These are phyloP conservation scores for Aspergillus oerlinghausenensis DNA, from an alignment of 2,329 filamentous ascomycete species.

Conservation along the genomic window DNA sequence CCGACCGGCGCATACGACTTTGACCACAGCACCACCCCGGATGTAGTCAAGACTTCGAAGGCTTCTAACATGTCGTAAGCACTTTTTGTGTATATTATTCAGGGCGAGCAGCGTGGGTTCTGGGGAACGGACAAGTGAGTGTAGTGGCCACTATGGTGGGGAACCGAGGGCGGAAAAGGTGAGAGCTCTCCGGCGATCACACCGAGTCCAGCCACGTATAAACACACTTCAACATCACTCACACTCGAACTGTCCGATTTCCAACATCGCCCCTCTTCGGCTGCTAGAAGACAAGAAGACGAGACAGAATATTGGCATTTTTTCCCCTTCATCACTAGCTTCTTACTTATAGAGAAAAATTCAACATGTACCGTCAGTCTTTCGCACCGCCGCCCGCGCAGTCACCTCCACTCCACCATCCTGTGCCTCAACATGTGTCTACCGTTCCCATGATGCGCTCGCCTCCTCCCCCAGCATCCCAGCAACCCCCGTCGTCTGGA, in stretches of 20 bases:
- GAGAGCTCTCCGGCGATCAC: constrained; percentile 20
- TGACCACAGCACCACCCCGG: constrained; percentile 95
- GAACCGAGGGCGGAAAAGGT: constrained; percentile 18
- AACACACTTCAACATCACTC: constrained; percentile 19
- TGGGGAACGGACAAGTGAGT: background rate
- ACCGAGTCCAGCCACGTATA: constrained; percentile 31
- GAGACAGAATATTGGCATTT: constrained; percentile 3
- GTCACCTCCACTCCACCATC: constrained; percentile 92
- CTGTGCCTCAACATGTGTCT: constrained; percentile 96
- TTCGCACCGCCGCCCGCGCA: constrained; percentile 71
- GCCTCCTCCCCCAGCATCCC: constrained; percentile 72
- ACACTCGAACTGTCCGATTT: constrained; percentile 9
- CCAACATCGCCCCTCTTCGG: constrained; percentile 12
- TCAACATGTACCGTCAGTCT: constrained; percentile 73
- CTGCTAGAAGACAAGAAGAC: background rate
- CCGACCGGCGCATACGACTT: constrained; percentile 76
- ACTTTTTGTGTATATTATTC: background rate
- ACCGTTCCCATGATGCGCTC: constrained; percentile 96
- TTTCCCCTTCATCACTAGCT: constrained; percentile 8
- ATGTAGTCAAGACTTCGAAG: constrained; percentile 94
- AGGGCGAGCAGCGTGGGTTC: background rate
- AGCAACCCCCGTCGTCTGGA: constrained; percentile 57
- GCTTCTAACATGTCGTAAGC: constrained; percentile 72
- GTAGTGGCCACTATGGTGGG: constrained; percentile 11
- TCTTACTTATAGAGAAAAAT: constrained; percentile 1